A percentile compares a stretch with the other conserved stretches of the same genome.
phyloP scores from a whole-genome alignment of 331 rosid genomes.

The Spiraea crenata region DNA sequence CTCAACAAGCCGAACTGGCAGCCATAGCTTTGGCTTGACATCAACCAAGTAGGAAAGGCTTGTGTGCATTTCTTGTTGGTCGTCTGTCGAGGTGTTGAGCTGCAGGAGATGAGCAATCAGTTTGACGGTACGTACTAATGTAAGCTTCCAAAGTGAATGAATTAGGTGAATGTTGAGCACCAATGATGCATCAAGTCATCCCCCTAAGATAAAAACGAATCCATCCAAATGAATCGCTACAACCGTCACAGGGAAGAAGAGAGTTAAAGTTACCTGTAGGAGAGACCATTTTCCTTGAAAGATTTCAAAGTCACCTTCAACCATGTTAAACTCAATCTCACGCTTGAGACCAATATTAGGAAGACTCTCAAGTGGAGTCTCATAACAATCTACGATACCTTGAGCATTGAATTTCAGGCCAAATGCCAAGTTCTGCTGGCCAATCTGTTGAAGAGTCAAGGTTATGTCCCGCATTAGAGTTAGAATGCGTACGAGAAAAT shows the following conservation, averaged over 20 bases:
- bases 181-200: too few species aligned
- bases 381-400: constrained; percentile 85
- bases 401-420: constrained; percentile 84
- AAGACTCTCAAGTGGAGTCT: constrained; percentile 56
- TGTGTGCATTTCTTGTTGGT: constrained; percentile 28
- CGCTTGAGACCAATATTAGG: constrained; percentile 55
- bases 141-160: neutral
- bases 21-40: constrained; percentile 82
- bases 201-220: too few species aligned
- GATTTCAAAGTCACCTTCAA: constrained; percentile 84
- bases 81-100: too few species aligned
- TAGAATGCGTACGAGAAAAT: neutral
- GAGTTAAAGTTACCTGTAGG: constrained; percentile 47
- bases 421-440: constrained; percentile 77
- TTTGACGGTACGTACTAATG: neutral
- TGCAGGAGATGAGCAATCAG: neutral
- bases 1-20: constrained; percentile 77
- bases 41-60: constrained; percentile 64
- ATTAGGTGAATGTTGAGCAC: too few species aligned
- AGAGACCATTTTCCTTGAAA: constrained; percentile 92
- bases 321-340: constrained; percentile 80
- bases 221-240: too few species aligned
- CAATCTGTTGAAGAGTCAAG: constrained; percentile 40
- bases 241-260: neutral
- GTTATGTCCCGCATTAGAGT: too few species aligned